Percentiles rank a stretch among this genome's conserved stretches.
Conservation (phyloP, 2,329 filamentous ascomycete species). For the Calonectria multiphialidica region DNA sequence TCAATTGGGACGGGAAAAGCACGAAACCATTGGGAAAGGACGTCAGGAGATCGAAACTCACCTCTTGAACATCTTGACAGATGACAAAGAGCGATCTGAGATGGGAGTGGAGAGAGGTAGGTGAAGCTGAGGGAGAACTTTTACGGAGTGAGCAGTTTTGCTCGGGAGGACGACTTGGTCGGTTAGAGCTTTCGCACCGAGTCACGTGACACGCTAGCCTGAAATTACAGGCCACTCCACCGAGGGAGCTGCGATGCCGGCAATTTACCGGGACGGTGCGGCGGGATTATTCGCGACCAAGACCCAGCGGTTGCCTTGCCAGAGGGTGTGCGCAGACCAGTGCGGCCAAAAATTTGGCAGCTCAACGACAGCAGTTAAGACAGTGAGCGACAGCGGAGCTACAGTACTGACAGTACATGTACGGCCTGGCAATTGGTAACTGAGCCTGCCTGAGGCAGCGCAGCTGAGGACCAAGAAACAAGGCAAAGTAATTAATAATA, state of each 20-base stretch:
- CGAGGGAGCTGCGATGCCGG: conserved; percentile 42
- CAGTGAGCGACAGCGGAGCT: conserved; percentile 17
- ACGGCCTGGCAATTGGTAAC: not conserved
- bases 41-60: conserved; percentile 61
- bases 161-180: conserved; percentile 57
- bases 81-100: conserved; percentile 74
- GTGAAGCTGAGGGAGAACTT: conserved; percentile 62
- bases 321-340: conserved; percentile 16
- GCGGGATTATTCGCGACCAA: conserved; percentile 44
- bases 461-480: not conserved
- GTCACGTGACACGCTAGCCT: conserved; percentile 54
- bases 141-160: conserved; percentile 63
- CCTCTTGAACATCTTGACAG: conserved; percentile 87
- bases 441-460: not conserved
- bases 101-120: conserved; percentile 70
- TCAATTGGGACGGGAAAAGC: conserved; percentile 57
- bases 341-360: conserved; percentile 11
- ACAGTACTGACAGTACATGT: not conserved
- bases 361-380: not conserved
- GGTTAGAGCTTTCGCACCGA: conserved; percentile 56
- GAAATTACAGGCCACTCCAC: conserved; percentile 42
- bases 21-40: conserved; percentile 42
- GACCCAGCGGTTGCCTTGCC: conserved; percentile 30
- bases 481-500: not conserved
- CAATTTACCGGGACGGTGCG: conserved; percentile 45